Evolutionary conservation across 805 yeast genomes (phyloP).

Genomic region (Kuraishia borneana): DNA sequence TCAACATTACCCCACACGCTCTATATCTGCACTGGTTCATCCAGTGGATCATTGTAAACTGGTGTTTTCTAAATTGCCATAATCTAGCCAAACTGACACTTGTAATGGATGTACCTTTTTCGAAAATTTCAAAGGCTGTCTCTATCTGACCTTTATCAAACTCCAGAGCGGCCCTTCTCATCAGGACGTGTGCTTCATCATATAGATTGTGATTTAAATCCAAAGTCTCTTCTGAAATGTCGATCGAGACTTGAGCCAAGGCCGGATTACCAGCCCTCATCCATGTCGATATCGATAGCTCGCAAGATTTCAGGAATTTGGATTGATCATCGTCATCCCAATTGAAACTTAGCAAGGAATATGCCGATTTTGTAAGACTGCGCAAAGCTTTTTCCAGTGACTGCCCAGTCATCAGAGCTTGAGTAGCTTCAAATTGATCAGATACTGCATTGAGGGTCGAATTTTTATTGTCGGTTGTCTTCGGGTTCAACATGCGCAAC

Average conservation of each 20-base stretch:
- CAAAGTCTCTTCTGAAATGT: slow-evolving; percentile 31
- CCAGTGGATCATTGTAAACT: slow-evolving; percentile 25
- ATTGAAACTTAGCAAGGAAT: slow-evolving; percentile 39
- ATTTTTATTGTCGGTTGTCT: slow-evolving; percentile 37
- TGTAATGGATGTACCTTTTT: slow-evolving; percentile 9
- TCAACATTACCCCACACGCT: slow-evolving; percentile 23
- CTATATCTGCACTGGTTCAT: slow-evolving; percentile 26
- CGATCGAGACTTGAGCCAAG: slow-evolving; percentile 35
- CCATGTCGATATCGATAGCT: slow-evolving; percentile 37
- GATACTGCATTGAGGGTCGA: slow-evolving; percentile 45
- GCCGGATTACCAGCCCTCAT: slow-evolving; percentile 35
- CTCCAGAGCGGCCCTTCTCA: slow-evolving; percentile 26
- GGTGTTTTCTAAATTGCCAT: slow-evolving; percentile 26
- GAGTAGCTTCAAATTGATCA: slow-evolving; percentile 52
- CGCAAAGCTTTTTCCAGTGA: slow-evolving; percentile 35
- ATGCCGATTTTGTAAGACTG: slow-evolving; percentile 44
- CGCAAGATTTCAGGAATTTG: slow-evolving; percentile 34
- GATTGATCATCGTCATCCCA: slow-evolving; percentile 17
- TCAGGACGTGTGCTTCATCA: slow-evolving; percentile 26
- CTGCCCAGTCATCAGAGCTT: slow-evolving; percentile 40
- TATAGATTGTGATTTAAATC: slow-evolving; percentile 20
- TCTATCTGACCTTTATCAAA: slow-evolving; percentile 29
- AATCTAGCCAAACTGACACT: slow-evolving; percentile 20
- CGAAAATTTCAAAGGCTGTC: slow-evolving; percentile 23
- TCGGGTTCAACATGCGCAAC: slow-evolving; percentile 45